Percentiles rank a stretch among this genome's conserved stretches.
phyloP scores from a whole-genome alignment of 2,329 filamentous ascomycete species.

The Colletotrichum simmondsii region DNA sequence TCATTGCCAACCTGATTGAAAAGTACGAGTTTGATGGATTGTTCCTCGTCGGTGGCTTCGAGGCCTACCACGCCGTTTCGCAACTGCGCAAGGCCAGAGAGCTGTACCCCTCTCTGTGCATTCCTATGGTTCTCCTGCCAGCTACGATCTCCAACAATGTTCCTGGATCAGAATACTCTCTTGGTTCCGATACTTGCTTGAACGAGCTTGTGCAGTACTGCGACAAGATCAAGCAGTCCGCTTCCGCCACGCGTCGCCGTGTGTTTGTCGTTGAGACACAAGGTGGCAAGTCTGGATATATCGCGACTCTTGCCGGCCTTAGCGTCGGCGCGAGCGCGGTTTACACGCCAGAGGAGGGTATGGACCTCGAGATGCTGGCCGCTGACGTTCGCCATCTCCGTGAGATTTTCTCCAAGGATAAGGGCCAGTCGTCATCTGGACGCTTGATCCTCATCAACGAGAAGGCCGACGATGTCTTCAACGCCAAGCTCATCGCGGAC shows the following conservation, averaged over 20 bases:
- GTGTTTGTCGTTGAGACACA: constrained; percentile 99
- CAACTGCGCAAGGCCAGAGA: constrained; percentile 85
- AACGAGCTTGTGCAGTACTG: constrained; percentile 96
- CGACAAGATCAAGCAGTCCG: constrained; percentile 97
- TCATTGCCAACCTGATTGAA: constrained; percentile 84
- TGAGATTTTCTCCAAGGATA: constrained; percentile 85
- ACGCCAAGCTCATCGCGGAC: constrained; percentile 90
- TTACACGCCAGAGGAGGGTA: constrained; percentile 96
- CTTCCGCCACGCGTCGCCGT: constrained; percentile 89
- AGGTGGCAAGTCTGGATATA: constrained; percentile 92
- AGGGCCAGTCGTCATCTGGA: constrained; percentile 88
- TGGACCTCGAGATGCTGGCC: constrained; percentile 92
- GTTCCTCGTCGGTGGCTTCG: constrained; percentile 94
- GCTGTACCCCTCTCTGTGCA: constrained; percentile 86
- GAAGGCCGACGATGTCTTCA: constrained; percentile 90
- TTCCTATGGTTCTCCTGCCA: constrained; percentile 90
- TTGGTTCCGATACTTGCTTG: constrained; percentile 95
- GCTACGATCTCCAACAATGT: constrained; percentile 99
- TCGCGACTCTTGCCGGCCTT: constrained; percentile 90
- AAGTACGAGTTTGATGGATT: constrained; percentile 90
- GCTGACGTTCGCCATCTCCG: constrained; percentile 91
- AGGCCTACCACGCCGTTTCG: constrained; percentile 92
- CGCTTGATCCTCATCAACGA: constrained; percentile 98
- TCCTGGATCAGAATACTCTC: constrained; percentile 94
- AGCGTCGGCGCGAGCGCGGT: constrained; percentile 93